A percentile compares a stretch with the other conserved stretches of the same genome.
Evolutionary conservation across 148 eudicot species (phyloP).

Genomic region (Chenopodium quinoa): DNA sequence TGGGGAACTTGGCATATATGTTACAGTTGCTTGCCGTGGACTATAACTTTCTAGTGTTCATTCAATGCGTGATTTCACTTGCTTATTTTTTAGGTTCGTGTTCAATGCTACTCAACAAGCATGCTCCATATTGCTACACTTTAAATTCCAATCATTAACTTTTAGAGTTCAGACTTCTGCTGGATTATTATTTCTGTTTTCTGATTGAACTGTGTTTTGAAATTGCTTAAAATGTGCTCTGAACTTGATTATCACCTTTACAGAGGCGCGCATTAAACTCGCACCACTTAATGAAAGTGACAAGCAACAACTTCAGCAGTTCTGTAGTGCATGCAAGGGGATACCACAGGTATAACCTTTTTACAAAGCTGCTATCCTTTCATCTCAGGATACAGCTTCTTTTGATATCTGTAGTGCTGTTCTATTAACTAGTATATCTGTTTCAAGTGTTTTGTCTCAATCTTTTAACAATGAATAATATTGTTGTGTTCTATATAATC

Average conservation of each 20-base stretch:
- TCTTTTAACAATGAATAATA: not conserved
- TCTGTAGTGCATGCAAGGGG: constrained; percentile 97
- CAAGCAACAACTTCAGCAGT: constrained; percentile 64
- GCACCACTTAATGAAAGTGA: constrained; percentile 54
- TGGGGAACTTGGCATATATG: not conserved
- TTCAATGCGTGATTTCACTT: not conserved
- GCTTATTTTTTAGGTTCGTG: not conserved
- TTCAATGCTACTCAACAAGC: not conserved
- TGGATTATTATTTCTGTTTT: not conserved
- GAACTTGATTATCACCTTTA: constrained; percentile 16
- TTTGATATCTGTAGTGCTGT: not conserved
- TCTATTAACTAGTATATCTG: not conserved
- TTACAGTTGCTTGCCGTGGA: not conserved
- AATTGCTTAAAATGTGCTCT: constrained; percentile 17
- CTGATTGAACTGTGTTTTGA: not conserved
- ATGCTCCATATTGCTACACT: not conserved
- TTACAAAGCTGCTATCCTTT: not conserved
- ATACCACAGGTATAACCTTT: constrained; percentile 75
- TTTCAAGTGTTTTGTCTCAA: not conserved
- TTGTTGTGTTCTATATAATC: not conserved
- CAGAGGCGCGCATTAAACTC: constrained; percentile 77
- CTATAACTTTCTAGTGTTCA: not conserved
- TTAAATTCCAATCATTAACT: not conserved
- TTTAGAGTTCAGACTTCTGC: not conserved
- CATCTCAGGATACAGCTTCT: not conserved